A percentile compares a stretch with the other conserved stretches of the same genome.
Conservation (phyloP, 495 filamentous ascomycete genomes). For the Astrothelium macrocarpum region DNA sequence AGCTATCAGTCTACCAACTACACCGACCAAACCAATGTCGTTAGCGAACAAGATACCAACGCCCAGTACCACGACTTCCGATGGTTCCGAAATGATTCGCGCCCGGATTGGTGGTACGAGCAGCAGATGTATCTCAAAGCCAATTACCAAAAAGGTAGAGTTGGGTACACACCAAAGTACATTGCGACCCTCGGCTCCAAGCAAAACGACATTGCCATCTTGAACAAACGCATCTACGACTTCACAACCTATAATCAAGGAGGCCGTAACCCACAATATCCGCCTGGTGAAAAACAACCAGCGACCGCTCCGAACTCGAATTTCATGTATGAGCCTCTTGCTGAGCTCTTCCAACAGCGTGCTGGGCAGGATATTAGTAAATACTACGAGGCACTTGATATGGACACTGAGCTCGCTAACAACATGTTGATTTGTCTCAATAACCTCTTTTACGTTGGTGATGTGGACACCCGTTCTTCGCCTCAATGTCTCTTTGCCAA, state of each 20-base stretch:
- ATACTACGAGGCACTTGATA: constrained; percentile 60
- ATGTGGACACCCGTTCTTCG: constrained; percentile 86
- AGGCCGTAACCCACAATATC: constrained; percentile 54
- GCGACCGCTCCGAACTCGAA: constrained; percentile 50
- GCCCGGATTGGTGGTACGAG: constrained; percentile 85
- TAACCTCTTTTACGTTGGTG: constrained; percentile 91
- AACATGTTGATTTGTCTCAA: constrained; percentile 80
- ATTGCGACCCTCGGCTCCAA: constrained; percentile 59
- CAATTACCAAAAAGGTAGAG: constrained; percentile 77
- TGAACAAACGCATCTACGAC: constrained; percentile 80
- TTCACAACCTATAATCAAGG: constrained; percentile 76
- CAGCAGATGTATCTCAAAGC: constrained; percentile 65
- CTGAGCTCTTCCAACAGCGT: constrained; percentile 64
- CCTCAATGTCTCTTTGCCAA: constrained; percentile 75
- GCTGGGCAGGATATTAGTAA: constrained; percentile 75
- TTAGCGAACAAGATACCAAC: constrained; percentile 62
- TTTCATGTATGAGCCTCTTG: constrained; percentile 73
- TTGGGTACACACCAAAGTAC: constrained; percentile 76
- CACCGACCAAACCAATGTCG: constrained; percentile 50
- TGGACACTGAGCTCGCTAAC: constrained; percentile 44
- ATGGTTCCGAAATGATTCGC: constrained; percentile 65
- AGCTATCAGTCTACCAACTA: constrained; percentile 74
- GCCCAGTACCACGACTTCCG: constrained; percentile 88
- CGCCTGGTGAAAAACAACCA: constrained; percentile 39
- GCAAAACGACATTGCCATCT: constrained; percentile 61